Base-by-base conservation (phyloP, 2,329 filamentous ascomycete genomes). In the Chrysosporium queenslandicum region DNA sequence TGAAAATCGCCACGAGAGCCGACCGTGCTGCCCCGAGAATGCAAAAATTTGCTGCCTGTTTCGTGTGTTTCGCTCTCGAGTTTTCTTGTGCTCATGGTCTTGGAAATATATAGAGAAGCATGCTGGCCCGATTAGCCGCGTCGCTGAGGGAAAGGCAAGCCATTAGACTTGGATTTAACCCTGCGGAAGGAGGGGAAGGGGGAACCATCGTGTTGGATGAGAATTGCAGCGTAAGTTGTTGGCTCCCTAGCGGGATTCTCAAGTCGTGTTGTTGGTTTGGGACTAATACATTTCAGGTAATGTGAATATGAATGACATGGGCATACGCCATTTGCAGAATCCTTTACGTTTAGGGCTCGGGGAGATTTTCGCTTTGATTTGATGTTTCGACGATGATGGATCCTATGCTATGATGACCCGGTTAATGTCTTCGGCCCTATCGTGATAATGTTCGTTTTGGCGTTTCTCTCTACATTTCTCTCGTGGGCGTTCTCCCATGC, bases 81-180 rank as follows among this genome's bases (percentile, higher is more conserved):
- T 27, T 32, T 45, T 29, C 40, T 46, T 36, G 49, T 52, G 52
- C 54, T 63, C 52, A 58, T 55, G 53, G 27, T 29, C 55, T 40
- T 50, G 50, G 48, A 52, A 54, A 48, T 39, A 43, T 52, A 58
- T 56, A 74, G 72, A 70, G 72, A 62, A 70, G 68, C 46, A 74
- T 76, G 71, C 63, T 76, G 34, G 66, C 69, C 39, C 68, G 69
- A 43, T 61, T 76, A 36, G 71, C 72, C 49, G 61, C 66, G 16
- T 68, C 68, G 18, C 56, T 74, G 30, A 65, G 71, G 54, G 63
- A 68, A 37, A 65, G 71, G 50, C 66, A 68, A 41, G 60, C 62
- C 25, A 40, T 56, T 27, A 47, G 52, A 21, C 34, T 55, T 46
- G 53, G 43, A 8, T 55, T 62, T 4, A 63, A 60, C 20, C 53